Conservation (phyloP, 495 filamentous ascomycete genomes). For the Hyaloscypha hepaticicola region DNA sequence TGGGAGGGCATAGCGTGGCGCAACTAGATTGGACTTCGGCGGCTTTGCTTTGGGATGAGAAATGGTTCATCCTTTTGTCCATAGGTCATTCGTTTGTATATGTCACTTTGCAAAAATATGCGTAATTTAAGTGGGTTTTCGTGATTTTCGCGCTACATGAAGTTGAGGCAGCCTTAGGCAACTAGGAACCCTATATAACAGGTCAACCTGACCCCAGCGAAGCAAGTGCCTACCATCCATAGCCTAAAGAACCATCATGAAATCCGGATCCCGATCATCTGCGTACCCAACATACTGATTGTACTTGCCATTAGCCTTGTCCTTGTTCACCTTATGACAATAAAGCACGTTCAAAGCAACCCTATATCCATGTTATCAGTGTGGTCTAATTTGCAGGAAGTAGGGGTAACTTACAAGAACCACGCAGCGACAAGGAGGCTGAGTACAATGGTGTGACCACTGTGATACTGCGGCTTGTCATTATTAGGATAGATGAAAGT, state of each 20-base stretch:
- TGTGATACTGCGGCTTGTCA: conserved; percentile 55
- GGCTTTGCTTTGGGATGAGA: no score
- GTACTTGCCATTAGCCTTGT: conserved; percentile 64
- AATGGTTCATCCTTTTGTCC: no score
- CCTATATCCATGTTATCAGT: conserved; percentile 39
- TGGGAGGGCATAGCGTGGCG: no score
- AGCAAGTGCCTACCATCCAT: conserved; percentile 17
- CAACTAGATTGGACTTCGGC: no score
- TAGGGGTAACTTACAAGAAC: conserved; percentile 55
- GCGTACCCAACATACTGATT: conserved; percentile 54
- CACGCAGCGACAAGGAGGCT: conserved; percentile 58
- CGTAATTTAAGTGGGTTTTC: no score
- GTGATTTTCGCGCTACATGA: no score
- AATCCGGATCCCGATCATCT: conserved; percentile 66
- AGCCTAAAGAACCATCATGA: conserved; percentile 64
- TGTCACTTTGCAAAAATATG: no score
- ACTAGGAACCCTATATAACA: no score
- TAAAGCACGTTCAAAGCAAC: conserved; percentile 63
- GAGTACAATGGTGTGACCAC: conserved; percentile 60
- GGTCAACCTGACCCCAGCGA: no score
- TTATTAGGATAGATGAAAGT: conserved; percentile 65
- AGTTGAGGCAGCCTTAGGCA: no score
- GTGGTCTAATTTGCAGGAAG: neutral
- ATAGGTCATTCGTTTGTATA: no score
- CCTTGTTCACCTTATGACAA: conserved; percentile 63